Evolutionary conservation across 805 yeast genomes (phyloP), one percentile per base, ranked within the genome.

Genomic region (Barnettozyma californica): DNA sequence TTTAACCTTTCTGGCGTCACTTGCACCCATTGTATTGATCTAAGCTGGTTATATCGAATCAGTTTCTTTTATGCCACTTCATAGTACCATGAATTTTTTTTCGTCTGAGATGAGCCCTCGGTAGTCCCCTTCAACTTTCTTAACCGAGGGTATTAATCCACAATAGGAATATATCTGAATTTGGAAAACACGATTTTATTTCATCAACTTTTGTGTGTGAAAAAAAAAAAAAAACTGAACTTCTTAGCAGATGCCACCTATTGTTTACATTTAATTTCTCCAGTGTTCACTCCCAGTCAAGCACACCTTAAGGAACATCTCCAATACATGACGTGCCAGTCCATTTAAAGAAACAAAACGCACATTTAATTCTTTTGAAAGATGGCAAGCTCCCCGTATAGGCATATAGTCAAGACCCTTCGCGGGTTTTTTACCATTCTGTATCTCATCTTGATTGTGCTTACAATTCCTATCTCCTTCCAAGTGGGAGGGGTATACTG

Each of bases 401-500:
- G 33, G 35, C 51, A 46, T 33, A 40, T 51, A 10, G 37, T 51
- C 19, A 50, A 41, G 37, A 48, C 59, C 19, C 39, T 59, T 7
- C 56, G 63, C 19, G 56, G 57, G 16, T 37, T 76, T 14, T 68
- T 81, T 50, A 79, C 87, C 0, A 67, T 79, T 1, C 65, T 85
- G 27, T 89, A 90, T 60, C 70, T 89, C 46, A 64, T 77, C 6
- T 76, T 87, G 44, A 81, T 88, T 11, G 76, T 90, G 26, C 71
- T 91, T 27, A 85, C 97, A 2, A 85, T 94, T 7, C 98, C 98
- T 5, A 75, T 94, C 52, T 86, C 97, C 21, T 94, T 94, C 67
- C 96, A 92, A 61, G 84, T 89, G 35, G 98, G 98, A 9, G 97
- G 98, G 1, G 76, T 83, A 18, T 75, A 80, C 48, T 92, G 98